phyloP scores from a whole-genome alignment of 1,139 yeast genomes.

The Zygoascus hellenicus region DNA sequence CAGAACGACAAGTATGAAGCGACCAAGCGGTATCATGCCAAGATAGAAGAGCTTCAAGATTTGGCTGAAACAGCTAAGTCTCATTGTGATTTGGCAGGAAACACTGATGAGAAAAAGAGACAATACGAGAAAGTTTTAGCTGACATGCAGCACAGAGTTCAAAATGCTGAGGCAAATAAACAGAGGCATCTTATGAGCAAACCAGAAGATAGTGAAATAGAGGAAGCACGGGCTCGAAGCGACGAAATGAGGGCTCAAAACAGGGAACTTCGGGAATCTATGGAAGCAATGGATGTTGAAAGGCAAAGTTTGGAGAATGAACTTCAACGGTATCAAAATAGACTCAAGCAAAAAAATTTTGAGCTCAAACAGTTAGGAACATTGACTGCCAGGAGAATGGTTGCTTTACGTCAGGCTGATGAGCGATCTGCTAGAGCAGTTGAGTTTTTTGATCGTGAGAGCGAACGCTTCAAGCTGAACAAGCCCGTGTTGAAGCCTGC shows the following conservation, averaged over 20 bases:
- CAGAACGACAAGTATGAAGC: slow-evolving; percentile 19
- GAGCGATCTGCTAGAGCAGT: slow-evolving; percentile 35
- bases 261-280: slow-evolving; percentile 40
- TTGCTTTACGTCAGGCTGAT: slow-evolving; percentile 24
- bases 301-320: not conserved
- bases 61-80: slow-evolving; percentile 31
- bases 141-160: slow-evolving; percentile 5
- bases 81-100: slow-evolving; percentile 16
- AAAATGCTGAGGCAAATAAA: slow-evolving; percentile 4
- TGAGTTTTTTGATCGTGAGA: slow-evolving; percentile 34
- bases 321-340: not conserved
- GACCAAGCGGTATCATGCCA: slow-evolving; percentile 8
- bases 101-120: slow-evolving; percentile 15
- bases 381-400: slow-evolving; percentile 23
- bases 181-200: slow-evolving; percentile 4
- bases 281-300: slow-evolving; percentile 38
- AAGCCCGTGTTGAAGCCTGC: slow-evolving; percentile 67
- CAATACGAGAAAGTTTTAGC: slow-evolving; percentile 7
- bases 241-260: slow-evolving; percentile 30
- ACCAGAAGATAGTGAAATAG: slow-evolving; percentile 1
- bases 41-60: slow-evolving; percentile 14
- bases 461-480: slow-evolving; percentile 31
- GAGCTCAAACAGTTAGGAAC: slow-evolving; percentile 20
- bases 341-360: slow-evolving; percentile 3
- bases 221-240: slow-evolving; percentile 1